phyloP scores from a whole-genome alignment of 2,329 filamentous ascomycete genomes.

The Bipolaris zeicola region DNA sequence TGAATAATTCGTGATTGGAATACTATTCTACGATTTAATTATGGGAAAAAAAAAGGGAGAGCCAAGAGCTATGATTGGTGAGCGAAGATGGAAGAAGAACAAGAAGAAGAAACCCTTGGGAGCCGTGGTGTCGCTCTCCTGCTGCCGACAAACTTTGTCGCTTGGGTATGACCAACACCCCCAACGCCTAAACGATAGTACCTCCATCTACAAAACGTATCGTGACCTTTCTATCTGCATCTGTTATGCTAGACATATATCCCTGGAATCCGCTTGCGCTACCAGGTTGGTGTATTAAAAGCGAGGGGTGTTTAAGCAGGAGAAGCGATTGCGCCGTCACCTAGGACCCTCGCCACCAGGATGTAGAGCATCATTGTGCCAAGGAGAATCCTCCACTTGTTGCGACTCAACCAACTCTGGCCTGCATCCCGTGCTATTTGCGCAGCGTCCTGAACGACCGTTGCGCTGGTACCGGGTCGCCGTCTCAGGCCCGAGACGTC shows the following conservation, averaged over 20 bases:
- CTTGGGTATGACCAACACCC: constrained; percentile 16
- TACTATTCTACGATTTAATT: no score
- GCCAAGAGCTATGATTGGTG: no score
- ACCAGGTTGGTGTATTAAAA: no score
- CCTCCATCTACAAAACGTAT: neutral
- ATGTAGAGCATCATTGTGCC: constrained; percentile 81
- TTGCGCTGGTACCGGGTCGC: constrained; percentile 64
- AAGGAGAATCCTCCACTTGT: constrained; percentile 76
- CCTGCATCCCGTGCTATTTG: constrained; percentile 77
- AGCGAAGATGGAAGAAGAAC: neutral
- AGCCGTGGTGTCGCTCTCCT: neutral
- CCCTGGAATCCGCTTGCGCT: neutral
- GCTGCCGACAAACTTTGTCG: neutral
- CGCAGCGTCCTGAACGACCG: constrained; percentile 77
- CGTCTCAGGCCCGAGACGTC: constrained; percentile 67
- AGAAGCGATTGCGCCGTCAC: constrained; percentile 49
- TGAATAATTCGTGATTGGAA: no score
- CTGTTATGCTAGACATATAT: neutral
- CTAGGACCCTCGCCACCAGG: constrained; percentile 75
- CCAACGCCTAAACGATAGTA: constrained; percentile 15
- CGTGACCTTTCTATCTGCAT: neutral
- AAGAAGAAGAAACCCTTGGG: neutral
- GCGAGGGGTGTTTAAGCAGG: constrained; percentile 6
- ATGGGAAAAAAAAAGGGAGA: no score
- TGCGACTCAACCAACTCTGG: constrained; percentile 78